Evolutionary conservation across 768 basidiomycete species (phyloP), one percentile per base, ranked within the genome.

Genomic region (Obba rivulosa): DNA sequence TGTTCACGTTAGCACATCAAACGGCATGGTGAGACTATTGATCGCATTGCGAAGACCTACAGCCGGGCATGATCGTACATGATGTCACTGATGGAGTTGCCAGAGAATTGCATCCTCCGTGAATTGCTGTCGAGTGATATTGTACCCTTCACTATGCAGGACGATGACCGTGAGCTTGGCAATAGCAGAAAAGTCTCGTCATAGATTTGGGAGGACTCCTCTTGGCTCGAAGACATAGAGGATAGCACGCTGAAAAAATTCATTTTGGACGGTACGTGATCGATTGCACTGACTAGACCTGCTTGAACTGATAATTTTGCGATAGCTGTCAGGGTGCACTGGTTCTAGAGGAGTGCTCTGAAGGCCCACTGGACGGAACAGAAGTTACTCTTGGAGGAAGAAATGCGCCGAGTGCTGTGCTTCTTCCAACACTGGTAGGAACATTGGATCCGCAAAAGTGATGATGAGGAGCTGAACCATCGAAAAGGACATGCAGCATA

Each of bases 171-270:
- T 11, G 3, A 11, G 2, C 22, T 25, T 4, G 48, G 48, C 1
- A 31, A 43, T 16, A 49, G 41, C 37, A 16, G 20, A 3, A 8
- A n/a, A 10, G 8, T 18, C 5, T 41, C 48, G 3, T 34, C 41
- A 1, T 49, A 41, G 48, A 49, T 49, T 21, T 49, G 48, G 48
- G 41, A 31, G 3, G 48, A 49, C 41, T 43, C 37, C 41, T 21
- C 38, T 23, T 49, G n/a, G n/a, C n/a, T 43, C 41, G 17, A 31
- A 2, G 34, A 35, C 34, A 8, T 35, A 13, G 13, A 18, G 3
- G 18, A n/a, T n/a, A n/a, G 16, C 2, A 20, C 28, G 3, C 11
- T 9, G 34, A 17, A 35, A 10, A 2, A 21, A n/a, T 45, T 35
- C 34, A 35, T 28, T 22, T 9, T 18, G 4, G 44, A 45, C 2